Evolutionary conservation across 805 yeast species (phyloP), one percentile per base, ranked within the genome.

Genomic region (Cyberlindnera mississippiensis): DNA sequence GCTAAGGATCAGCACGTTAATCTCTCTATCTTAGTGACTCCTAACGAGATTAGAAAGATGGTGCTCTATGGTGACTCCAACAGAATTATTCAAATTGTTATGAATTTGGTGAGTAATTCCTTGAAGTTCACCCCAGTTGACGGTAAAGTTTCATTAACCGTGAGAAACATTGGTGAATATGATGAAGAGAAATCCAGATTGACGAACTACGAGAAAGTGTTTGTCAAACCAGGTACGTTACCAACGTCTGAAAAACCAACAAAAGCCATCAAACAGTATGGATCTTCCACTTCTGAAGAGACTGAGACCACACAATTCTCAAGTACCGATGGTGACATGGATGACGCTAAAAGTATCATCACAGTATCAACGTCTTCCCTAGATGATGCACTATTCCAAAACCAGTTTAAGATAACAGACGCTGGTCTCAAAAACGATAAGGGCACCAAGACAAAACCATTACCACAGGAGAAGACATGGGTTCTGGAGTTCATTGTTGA

Each of bases 71-170:
- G 96, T 2, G 99, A 91, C 62, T 79, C 93, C 8, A 89, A 88
- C 61, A 71, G 98, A 58, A 85, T 93, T 32, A 78, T 87, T 42
- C 99, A 91, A 61, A 83, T 93, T 37, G 81, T 91, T 6, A 89
- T 91, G 90, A 93, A 93, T 56, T 68, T 93, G 41, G 93, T 91
- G 9, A 83, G 95, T 14, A 91, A 93, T 63, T 81, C 96, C 0
- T 68, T 93, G 53, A 93, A 93, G 60, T 93, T 93, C 55, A 90
- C 98, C 0, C 96, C 96, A 0, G 84, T 80, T 14, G 86, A 87
- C 45, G 98, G 97, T 2, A 72, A 75, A 13, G 95, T 90, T 11
- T 72, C 72, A 22, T 86, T 87, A 8, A 59, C 70, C 1, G 75
- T 84, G 49, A 74, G 69, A 47, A 60, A 82, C n/a, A 41, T 82